Evolutionary conservation across 208 protist genomes (phyloP), one percentile per base, ranked within the genome.

Genomic region (Kentomonas sorsogonicus): DNA sequence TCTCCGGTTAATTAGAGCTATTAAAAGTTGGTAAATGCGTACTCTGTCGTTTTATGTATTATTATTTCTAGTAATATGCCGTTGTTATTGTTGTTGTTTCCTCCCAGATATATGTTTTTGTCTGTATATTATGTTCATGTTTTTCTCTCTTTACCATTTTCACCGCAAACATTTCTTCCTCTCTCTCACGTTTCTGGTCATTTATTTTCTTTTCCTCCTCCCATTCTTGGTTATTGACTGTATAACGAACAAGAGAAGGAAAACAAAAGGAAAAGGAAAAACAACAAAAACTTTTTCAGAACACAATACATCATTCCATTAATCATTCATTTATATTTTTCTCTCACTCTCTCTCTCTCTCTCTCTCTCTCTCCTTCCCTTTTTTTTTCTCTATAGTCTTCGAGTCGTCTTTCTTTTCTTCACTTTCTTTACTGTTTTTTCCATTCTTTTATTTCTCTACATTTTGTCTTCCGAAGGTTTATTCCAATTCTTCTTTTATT

Each of bases 151-250:
- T 29, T 45, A 25, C 44, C 7, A 18, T 50, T 10, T 29, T 25
- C 30, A 18, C 30, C 16, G 5, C 3, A 18, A 31, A 6, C 5
- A 31, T 29, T 29, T 50, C 5, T 6, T 23, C 30, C 23, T 10
- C 10, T 29, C 30, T 50, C 10, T 52, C 13, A 7, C 22, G 27
- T 30, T 20, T 52, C 36, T 0, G 30, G 30, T 36, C 40, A 27
- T 53, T 53, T 40, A 22, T 51, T n/a, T 34, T 51, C 15, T 51
- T 51, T 34, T 51, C 20, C 27, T 51, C 27, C 39, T 44, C 16
- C 20, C 39, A 5, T 6, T 44, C 4, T 4, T 22, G 23, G 20
- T 47, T 3, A 6, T n/a, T 27, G 43, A 10, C 23, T 27, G 43
- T 3, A 16, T 22, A 22, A n/a, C n/a, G n/a, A n/a, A n/a, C n/a